Evolutionary conservation across 2,329 filamentous ascomycete species (phyloP).

Genomic region (Neonectria ditissima): DNA sequence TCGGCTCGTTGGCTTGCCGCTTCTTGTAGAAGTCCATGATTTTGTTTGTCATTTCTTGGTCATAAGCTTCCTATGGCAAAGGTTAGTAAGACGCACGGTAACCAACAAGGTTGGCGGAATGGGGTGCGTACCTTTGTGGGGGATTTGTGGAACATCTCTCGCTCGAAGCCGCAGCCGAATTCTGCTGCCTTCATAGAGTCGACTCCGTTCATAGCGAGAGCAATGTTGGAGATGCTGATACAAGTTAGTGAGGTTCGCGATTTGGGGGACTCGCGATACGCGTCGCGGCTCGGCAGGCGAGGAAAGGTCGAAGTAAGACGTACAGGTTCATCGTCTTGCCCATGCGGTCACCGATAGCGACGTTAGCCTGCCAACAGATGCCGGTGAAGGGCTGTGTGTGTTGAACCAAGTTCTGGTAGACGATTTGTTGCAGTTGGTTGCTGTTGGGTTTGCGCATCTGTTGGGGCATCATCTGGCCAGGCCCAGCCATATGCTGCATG

Average conservation of each 20-base stretch:
- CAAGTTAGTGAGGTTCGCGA: slow-evolving; percentile 31
- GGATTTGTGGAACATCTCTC: slow-evolving; percentile 59
- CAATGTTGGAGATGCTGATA: slow-evolving; percentile 63
- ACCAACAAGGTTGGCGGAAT: not conserved
- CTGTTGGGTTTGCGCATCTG: slow-evolving; percentile 51
- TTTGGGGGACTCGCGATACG: not conserved
- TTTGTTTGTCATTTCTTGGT: slow-evolving; percentile 60
- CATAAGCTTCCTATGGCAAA: slow-evolving; percentile 59
- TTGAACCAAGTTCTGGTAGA: slow-evolving; percentile 55
- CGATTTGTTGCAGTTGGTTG: slow-evolving; percentile 52
- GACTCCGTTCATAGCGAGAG: slow-evolving; percentile 57
- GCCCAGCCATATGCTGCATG: slow-evolving; percentile 67
- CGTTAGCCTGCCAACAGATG: slow-evolving; percentile 55
- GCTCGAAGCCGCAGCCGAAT: slow-evolving; percentile 61
- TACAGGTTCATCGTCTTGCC: slow-evolving; percentile 59
- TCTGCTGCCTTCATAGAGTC: slow-evolving; percentile 57
- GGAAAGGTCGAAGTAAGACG: slow-evolving; percentile 36
- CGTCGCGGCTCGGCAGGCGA: not conserved
- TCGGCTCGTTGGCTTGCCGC: slow-evolving; percentile 63
- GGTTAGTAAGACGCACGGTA: slow-evolving; percentile 34
- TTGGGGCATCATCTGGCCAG: slow-evolving; percentile 60
- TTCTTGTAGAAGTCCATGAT: slow-evolving; percentile 62
- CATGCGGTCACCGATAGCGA: slow-evolving; percentile 55
- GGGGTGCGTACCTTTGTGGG: slow-evolving; percentile 58
- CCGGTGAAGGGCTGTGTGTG: slow-evolving; percentile 48